Base-by-base conservation (phyloP, 768 basidiomycete genomes). In the Tylopilus rubrobrunneus region DNA sequence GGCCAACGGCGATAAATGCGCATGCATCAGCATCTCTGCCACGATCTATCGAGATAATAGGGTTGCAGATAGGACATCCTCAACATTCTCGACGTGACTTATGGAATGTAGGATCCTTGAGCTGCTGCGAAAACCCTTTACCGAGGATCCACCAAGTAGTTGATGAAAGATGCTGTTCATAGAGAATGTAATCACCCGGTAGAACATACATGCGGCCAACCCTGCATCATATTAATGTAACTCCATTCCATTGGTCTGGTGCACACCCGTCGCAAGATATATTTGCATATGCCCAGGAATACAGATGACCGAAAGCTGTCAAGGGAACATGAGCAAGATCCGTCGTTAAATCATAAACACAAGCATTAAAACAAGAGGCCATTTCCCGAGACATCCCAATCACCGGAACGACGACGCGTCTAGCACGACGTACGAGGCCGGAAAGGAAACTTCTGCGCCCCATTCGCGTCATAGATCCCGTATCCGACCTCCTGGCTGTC, bases 1-100 rank as follows among this genome's bases (percentile, higher is more conserved):
- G 80, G 44, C 96, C 88, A 98, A 98, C 0, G 92, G 92, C 96
- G 78, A 64, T 97, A 94, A 68, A 98, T 12, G 33, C 11, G 9
- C 12, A 11, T 34, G 19, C 31, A 31, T 31, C 31, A 5, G 33
- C 11, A 34, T 34, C 11, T 34, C 11, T 12, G 17, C 36, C 36
- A 19, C 19, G 19, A 19, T 19, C 19, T 19, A 19, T 19, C 19
- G 19, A 19, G 19, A 37, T 37, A 17, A 37, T 17, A 11, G 31
- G 19, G 15, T 14, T 37, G 36, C 36, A 17, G 36, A 17, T 14
- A 5, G 34, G 5, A 34, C 5, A 34, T 15, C 12, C 34, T 34
- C 11, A 14, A 34, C 15, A 37, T 5, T 1, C 1, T 37, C 15
- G 36, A 37, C 36, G 7, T 17, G 14, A 17, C 14, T 17, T 6